Evolutionary conservation across 345 rosid species (phyloP).

Genomic region (Populus tremula): DNA sequence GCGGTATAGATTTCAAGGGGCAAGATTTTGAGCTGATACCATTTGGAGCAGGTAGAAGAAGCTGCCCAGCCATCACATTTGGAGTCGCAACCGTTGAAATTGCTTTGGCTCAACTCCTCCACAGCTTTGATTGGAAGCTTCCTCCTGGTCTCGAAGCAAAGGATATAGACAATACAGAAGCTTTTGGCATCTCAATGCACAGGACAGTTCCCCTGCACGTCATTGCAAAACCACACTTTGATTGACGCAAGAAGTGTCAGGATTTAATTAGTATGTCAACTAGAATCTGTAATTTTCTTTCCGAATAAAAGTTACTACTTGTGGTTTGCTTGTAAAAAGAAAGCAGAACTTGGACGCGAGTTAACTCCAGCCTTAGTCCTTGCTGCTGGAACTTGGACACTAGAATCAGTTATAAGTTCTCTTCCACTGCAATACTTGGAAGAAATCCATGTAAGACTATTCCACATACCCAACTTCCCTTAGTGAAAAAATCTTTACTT

Average conservation of each 20-base stretch:
- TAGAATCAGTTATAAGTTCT: too few species aligned
- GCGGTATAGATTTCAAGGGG: conserved; percentile 20
- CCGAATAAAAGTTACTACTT: not conserved
- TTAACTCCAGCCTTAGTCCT: too few species aligned
- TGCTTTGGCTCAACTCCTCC: conserved; percentile 22
- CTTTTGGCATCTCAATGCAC: conserved; percentile 28
- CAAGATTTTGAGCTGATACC: conserved; percentile 19
- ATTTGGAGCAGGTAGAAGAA: conserved; percentile 26
- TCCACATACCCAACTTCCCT: conserved; percentile 80
- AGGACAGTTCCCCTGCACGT: conserved; percentile 19
- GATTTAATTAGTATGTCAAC: too few species aligned
- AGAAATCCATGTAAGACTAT: too few species aligned
- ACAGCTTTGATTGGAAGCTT: conserved; percentile 24
- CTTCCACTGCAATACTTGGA: too few species aligned
- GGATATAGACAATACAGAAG: conserved; percentile 27
- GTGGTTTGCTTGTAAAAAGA: not conserved
- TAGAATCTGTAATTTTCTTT: not conserved
- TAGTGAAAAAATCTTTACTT: conserved; percentile 74
- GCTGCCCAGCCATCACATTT: conserved; percentile 17
- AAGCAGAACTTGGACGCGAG: not conserved
- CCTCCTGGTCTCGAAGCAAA: conserved; percentile 17
- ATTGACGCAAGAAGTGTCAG: not conserved
- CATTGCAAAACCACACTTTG: conserved; percentile 17
- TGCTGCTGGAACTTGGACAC: too few species aligned
- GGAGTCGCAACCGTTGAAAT: conserved; percentile 7